phyloP scores from a whole-genome alignment of 148 eudicot species.

The Nepenthes gracilis region DNA sequence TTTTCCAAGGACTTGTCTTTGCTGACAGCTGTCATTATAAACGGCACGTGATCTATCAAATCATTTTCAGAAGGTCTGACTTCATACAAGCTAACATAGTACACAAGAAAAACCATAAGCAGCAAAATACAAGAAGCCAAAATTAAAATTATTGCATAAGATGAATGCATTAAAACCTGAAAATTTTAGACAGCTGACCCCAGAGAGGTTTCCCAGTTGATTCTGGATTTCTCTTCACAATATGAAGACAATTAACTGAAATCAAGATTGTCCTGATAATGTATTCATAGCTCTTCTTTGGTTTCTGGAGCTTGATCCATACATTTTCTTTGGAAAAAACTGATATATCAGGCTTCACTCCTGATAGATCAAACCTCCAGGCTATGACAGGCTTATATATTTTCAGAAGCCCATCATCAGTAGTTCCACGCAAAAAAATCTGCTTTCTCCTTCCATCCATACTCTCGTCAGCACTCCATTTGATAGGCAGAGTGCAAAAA shows the following conservation, averaged over 20 bases:
- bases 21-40: slow-evolving; percentile 48
- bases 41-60: slow-evolving; percentile 33
- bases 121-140: neutral
- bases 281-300: slow-evolving; percentile 45
- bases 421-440: slow-evolving; percentile 47
- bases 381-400: slow-evolving; percentile 55
- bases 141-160: neutral
- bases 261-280: slow-evolving; percentile 48
- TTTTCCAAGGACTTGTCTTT: slow-evolving; percentile 45
- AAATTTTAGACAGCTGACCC: slow-evolving; percentile 50
- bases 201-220: slow-evolving; percentile 32
- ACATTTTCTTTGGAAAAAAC: slow-evolving; percentile 49
- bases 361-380: slow-evolving; percentile 66
- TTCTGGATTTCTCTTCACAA: slow-evolving; percentile 38
- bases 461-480: slow-evolving; percentile 30
- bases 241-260: slow-evolving; percentile 45
- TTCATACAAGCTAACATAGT: slow-evolving; percentile 42
- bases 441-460: slow-evolving; percentile 9
- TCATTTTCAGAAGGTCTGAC: slow-evolving; percentile 53
- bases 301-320: slow-evolving; percentile 74
- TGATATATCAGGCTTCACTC: slow-evolving; percentile 41
- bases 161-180: slow-evolving; percentile 30
- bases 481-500: slow-evolving; percentile 51
- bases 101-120: neutral
- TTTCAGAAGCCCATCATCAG: slow-evolving; percentile 54